These are phyloP conservation scores for Hypericum perforatum DNA, from an alignment of 345 rosid species.

Conservation along the genomic window DNA sequence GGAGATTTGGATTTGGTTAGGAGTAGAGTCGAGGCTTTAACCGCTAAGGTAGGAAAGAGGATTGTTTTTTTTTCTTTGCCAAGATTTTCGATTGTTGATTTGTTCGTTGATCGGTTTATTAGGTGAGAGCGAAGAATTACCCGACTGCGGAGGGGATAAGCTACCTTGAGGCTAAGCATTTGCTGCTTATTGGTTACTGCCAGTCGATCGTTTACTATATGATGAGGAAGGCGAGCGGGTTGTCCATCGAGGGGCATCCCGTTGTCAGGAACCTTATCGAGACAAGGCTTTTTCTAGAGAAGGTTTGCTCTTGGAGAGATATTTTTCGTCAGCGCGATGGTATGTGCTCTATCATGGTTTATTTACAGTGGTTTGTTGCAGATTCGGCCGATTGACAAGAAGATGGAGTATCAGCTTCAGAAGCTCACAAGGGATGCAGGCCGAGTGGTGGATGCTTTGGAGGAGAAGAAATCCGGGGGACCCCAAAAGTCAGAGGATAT, in stretches of 20 bases:
- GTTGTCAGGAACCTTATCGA: conserved; percentile 76
- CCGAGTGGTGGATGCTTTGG: conserved; percentile 20
- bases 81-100: neutral
- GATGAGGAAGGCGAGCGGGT: conserved; percentile 76
- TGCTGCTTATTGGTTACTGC: conserved; percentile 73
- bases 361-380: conserved; percentile 16
- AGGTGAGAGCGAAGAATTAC: conserved; percentile 66
- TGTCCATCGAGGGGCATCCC: conserved; percentile 67
- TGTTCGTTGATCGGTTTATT: neutral
- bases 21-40: conserved; percentile 61
- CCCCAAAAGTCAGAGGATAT: conserved; percentile 48
- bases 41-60: conserved; percentile 43
- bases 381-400: conserved; percentile 87
- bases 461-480: conserved; percentile 28
- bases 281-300: conserved; percentile 75
- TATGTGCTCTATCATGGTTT: neutral
- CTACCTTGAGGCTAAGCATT: conserved; percentile 82
- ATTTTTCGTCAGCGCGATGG: neutral
- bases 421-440: conserved; percentile 49
- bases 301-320: conserved; percentile 31
- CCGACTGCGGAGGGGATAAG: conserved; percentile 79
- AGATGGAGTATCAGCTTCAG: conserved; percentile 81
- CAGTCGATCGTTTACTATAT: conserved; percentile 71
- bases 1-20: conserved; percentile 64
- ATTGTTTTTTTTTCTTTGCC: neutral